Conservation (phyloP, 352 stramenopile species). For the Phytophthora pinifolia region DNA sequence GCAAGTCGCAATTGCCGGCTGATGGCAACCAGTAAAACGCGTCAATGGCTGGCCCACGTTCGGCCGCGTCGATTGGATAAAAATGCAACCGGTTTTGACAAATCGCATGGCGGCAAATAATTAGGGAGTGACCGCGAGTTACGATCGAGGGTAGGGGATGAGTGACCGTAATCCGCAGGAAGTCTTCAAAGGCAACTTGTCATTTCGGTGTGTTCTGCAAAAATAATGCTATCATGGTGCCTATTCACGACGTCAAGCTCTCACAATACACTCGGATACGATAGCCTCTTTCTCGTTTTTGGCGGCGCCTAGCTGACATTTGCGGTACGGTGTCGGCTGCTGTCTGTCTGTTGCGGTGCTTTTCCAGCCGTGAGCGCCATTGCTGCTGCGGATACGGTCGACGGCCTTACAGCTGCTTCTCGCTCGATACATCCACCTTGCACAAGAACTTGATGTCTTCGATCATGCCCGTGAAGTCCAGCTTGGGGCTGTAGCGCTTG, state of each 20-base stretch:
- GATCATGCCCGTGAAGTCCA: slow-evolving; percentile 61
- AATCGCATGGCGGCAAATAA: slow-evolving; percentile 9
- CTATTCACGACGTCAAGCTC: too few relatives aligned
- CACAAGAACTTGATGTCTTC: slow-evolving; percentile 71
- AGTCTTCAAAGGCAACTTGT: background rate
- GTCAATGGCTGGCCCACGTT: slow-evolving; percentile 1
- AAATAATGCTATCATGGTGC: background rate
- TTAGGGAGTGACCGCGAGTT: too few relatives aligned
- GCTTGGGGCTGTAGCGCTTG: slow-evolving; percentile 80
- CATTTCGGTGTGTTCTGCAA: slow-evolving; percentile 1
- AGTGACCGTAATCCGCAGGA: background rate
- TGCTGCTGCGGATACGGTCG: background rate
- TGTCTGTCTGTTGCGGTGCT: background rate
- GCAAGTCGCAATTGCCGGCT: slow-evolving; percentile 23
- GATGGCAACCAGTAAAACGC: slow-evolving; percentile 31
- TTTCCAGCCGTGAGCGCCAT: background rate
- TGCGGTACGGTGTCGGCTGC: background rate
- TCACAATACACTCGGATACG: slow-evolving; percentile 12
- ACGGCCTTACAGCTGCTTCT: slow-evolving; percentile 38
- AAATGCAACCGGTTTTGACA: slow-evolving; percentile 7
- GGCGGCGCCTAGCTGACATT: background rate
- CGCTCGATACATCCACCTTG: slow-evolving; percentile 37
- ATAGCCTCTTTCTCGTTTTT: background rate
- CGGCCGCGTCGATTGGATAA: slow-evolving; percentile 7
- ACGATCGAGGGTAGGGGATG: too few relatives aligned